phyloP scores from a whole-genome alignment of 495 filamentous ascomycete species.

The Penicilliopsis zonata region DNA sequence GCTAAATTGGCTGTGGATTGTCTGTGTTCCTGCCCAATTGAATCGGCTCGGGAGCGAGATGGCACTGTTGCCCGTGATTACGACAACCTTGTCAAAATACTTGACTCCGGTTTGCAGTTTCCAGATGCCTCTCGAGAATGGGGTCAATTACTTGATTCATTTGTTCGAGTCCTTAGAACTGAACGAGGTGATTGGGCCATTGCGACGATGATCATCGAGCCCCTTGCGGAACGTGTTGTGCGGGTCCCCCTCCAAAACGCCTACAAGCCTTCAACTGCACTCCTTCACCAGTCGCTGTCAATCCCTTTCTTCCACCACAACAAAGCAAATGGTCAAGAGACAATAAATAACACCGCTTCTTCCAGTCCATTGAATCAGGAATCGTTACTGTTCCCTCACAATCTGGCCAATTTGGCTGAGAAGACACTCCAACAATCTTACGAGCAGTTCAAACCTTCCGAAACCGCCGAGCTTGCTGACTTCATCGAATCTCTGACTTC shows the following conservation, averaged over 20 bases:
- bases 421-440: conserved; percentile 21
- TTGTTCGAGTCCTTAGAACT: conserved; percentile 43
- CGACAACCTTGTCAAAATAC: conserved; percentile 53
- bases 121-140: conserved; percentile 36
- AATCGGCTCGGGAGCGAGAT: conserved; percentile 31
- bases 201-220: conserved; percentile 54
- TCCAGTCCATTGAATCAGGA: background rate
- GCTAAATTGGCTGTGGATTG: conserved; percentile 21
- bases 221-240: conserved; percentile 43
- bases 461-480: conserved; percentile 13
- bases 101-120: conserved; percentile 49
- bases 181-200: conserved; percentile 57
- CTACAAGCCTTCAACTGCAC: conserved; percentile 18
- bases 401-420: conserved; percentile 14
- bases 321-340: background rate
- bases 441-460: conserved; percentile 10
- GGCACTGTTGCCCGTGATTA: conserved; percentile 44
- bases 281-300: conserved; percentile 22
- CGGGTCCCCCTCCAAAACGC: conserved; percentile 8
- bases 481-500: conserved; percentile 31
- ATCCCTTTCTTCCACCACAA: conserved; percentile 17
- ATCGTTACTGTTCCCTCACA: conserved; percentile 12
- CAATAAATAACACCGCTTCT: background rate
- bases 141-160: conserved; percentile 45
- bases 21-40: conserved; percentile 24